Conservation (phyloP, 2,329 filamentous ascomycete genomes). For the Exophiala lecanii-corni region DNA sequence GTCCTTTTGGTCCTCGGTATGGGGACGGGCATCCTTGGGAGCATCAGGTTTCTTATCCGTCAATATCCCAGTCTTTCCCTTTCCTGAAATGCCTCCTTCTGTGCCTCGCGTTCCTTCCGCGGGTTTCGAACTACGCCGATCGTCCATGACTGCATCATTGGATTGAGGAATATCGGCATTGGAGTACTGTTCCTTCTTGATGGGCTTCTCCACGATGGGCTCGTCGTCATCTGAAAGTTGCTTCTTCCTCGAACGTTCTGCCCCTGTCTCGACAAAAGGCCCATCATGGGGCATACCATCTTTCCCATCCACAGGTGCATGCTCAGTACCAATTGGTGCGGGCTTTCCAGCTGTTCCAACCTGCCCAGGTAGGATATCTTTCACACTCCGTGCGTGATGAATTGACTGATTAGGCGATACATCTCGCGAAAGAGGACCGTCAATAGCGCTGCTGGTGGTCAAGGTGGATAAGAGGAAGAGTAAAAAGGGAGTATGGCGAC, state of each 20-base stretch:
- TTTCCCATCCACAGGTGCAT: constrained; percentile 84
- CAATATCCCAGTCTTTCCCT: constrained; percentile 70
- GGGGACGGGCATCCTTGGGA: constrained; percentile 80
- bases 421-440: constrained; percentile 12
- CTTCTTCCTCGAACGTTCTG: constrained; percentile 45
- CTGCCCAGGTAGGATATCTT: neutral
- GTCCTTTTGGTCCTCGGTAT: constrained; percentile 57
- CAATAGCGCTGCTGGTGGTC: constrained; percentile 24
- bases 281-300: constrained; percentile 92
- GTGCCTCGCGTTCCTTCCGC: constrained; percentile 85
- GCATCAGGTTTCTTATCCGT: constrained; percentile 71
- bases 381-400: constrained; percentile 1
- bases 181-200: constrained; percentile 32
- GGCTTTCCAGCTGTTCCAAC: constrained; percentile 14
- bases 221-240: constrained; percentile 27
- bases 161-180: constrained; percentile 46
- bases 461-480: constrained; percentile 35
- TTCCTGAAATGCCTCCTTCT: constrained; percentile 83
- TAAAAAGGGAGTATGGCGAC: constrained; percentile 30
- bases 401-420: constrained; percentile 6
- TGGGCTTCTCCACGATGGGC: constrained; percentile 28
- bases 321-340: constrained; percentile 57
- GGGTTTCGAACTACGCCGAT: constrained; percentile 68
- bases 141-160: constrained; percentile 86
- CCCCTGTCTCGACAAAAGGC: constrained; percentile 56